These are phyloP conservation scores for Paraphoma sp. DNA, from an alignment of 2,329 filamentous ascomycete genomes.

Conservation along the genomic window DNA sequence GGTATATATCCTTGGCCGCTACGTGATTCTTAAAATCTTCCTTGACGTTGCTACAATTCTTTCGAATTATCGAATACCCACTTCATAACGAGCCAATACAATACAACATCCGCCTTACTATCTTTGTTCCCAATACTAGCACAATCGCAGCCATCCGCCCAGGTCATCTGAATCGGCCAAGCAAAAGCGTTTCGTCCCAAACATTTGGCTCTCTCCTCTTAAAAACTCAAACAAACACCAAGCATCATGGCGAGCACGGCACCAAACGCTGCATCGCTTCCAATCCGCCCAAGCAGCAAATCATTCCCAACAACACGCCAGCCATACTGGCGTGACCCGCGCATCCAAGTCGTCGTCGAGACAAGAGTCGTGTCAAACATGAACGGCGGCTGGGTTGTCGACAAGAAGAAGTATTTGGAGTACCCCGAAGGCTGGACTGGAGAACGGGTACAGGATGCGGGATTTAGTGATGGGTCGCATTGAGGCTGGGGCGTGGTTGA, in stretches of 20 bases:
- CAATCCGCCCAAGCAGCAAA: background rate
- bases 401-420: slow-evolving; percentile 5
- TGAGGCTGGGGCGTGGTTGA: too few species aligned
- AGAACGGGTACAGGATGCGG: background rate
- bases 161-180: too few species aligned
- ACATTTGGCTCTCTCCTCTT: too few species aligned
- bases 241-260: background rate
- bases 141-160: too few species aligned
- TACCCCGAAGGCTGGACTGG: background rate
- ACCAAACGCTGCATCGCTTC: background rate
- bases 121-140: too few species aligned
- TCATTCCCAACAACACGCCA: background rate
- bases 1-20: too few species aligned
- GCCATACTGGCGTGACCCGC: background rate
- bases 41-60: too few species aligned
- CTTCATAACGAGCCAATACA: too few species aligned
- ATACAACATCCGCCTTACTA: too few species aligned
- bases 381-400: background rate
- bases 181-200: too few species aligned
- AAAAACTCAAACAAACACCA: background rate
- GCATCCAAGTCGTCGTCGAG: background rate
- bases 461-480: background rate
- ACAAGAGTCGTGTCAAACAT: background rate
- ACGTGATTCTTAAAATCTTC: too few species aligned
- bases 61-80: too few species aligned